Percentiles rank a stretch among this genome's conserved stretches.
These are phyloP conservation scores for Zopfia rhizophila DNA, from an alignment of 2,329 filamentous ascomycete species.

Conservation along the genomic window DNA sequence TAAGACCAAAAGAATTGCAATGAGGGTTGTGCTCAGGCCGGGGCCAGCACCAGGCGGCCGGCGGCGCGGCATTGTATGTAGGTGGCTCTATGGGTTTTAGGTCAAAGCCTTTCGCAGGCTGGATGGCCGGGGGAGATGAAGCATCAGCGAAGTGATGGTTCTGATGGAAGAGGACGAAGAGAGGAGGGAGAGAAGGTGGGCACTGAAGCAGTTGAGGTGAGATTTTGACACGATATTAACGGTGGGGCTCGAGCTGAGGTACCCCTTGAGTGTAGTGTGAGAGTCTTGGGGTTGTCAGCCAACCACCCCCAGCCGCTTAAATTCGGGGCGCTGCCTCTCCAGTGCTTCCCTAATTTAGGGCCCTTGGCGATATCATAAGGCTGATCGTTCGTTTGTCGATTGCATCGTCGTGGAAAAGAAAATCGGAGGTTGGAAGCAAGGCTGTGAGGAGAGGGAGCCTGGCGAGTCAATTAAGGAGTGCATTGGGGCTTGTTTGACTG, in stretches of 20 bases:
- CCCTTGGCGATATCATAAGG: conserved; percentile 14
- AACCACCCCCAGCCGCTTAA: neutral
- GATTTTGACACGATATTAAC: conserved; percentile 29
- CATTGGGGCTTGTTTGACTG: no score
- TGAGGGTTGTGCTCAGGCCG: conserved; percentile 41
- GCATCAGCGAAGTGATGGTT: conserved; percentile 39
- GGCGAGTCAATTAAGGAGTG: no score
- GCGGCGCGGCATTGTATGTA: conserved; percentile 49
- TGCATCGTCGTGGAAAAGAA: no score
- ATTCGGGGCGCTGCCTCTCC: conserved; percentile 16
- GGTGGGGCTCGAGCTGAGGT: conserved; percentile 37
- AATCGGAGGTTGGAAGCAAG: no score
- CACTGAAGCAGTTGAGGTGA: conserved; percentile 18
- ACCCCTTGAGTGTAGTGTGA: conserved; percentile 8
- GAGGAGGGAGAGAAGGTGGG: conserved; percentile 16
- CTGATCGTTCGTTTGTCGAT: conserved; percentile 6
- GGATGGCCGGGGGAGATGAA: conserved; percentile 39
- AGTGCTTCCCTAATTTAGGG: conserved; percentile 30
- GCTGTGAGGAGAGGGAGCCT: no score
- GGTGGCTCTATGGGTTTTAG: conserved; percentile 29
- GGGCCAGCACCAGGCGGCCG: conserved; percentile 53
- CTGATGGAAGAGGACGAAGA: conserved; percentile 11
- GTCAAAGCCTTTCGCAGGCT: conserved; percentile 43
- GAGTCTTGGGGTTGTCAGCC: conserved; percentile 20
- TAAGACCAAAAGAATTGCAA: conserved; percentile 48